phyloP scores from a whole-genome alignment of 352 stramenopile genomes.

The Phytophthora ramorum region DNA sequence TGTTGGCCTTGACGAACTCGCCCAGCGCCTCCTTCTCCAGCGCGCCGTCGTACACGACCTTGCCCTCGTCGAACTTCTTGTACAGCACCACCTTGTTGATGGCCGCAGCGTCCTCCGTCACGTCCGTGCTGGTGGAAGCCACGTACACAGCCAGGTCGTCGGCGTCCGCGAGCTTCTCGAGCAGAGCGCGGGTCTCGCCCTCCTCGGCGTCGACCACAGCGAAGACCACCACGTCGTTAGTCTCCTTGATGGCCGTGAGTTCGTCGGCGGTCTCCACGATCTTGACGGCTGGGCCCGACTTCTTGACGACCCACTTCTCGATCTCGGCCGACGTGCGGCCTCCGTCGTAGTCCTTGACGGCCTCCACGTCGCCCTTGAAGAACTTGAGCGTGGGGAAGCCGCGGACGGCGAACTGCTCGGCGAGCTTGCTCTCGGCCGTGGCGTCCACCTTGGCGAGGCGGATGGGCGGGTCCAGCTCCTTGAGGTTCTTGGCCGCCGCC shows the following conservation, averaged over 20 bases:
- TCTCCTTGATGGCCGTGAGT: constrained; percentile 78
- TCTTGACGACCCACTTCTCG: constrained; percentile 92
- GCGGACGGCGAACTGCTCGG: constrained; percentile 81
- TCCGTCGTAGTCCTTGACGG: constrained; percentile 89
- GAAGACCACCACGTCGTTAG: constrained; percentile 89
- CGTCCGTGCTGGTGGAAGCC: constrained; percentile 70
- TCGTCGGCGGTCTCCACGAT: constrained; percentile 80
- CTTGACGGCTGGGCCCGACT: constrained; percentile 89
- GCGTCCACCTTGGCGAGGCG: constrained; percentile 91
- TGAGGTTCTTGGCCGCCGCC: constrained; percentile 84
- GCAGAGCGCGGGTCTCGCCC: constrained; percentile 66
- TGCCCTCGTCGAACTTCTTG: constrained; percentile 91
- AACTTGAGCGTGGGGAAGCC: constrained; percentile 95
- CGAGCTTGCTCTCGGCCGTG: constrained; percentile 82
- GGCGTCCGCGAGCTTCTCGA: constrained; percentile 79
- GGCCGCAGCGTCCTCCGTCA: constrained; percentile 61
- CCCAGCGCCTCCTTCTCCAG: constrained; percentile 71
- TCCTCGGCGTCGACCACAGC: constrained; percentile 83
- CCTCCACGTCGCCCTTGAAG: constrained; percentile 87
- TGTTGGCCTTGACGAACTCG: constrained; percentile 82
- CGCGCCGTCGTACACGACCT: constrained; percentile 77
- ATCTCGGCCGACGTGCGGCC: constrained; percentile 89
- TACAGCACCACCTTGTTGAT: constrained; percentile 79
- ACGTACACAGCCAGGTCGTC: constrained; percentile 85
- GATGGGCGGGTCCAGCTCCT: constrained; percentile 76